Percentiles rank a stretch among this genome's conserved stretches.
Conservation (phyloP, 352 stramenopile genomes). For the Vaucheria bursata region DNA sequence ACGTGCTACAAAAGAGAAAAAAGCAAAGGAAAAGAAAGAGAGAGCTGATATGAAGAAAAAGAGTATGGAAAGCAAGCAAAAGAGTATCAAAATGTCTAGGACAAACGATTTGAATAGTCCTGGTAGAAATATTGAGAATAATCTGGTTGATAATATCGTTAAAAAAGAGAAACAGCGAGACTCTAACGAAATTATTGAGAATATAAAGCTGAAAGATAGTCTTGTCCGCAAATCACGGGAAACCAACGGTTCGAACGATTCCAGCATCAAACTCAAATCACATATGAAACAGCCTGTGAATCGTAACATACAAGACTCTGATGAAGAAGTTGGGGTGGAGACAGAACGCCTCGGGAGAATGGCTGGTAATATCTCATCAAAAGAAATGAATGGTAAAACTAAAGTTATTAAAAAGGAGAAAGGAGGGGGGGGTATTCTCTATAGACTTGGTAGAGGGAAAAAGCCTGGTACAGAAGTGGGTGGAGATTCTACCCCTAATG, state of each 20-base stretch:
- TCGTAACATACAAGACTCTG: not conserved
- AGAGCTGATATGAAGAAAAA: slow-evolving; percentile 45
- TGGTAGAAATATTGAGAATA: not conserved
- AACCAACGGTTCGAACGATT: not conserved
- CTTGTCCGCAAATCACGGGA: slow-evolving; percentile 13
- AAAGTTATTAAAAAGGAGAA: slow-evolving; percentile 17
- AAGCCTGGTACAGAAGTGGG: not conserved
- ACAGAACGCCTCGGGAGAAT: slow-evolving; percentile 15
- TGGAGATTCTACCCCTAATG: not conserved
- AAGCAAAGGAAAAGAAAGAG: slow-evolving; percentile 44
- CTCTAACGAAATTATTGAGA: slow-evolving; percentile 27
- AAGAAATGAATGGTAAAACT: not conserved
- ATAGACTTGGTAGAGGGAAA: not conserved
- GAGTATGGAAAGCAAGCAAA: slow-evolving; percentile 18
- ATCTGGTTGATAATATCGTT: slow-evolving; percentile 37
- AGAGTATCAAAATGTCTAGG: slow-evolving; percentile 13
- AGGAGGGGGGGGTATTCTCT: not conserved
- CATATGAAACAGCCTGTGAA: not conserved
- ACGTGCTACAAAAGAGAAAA: slow-evolving; percentile 28
- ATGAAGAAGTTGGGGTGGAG: slow-evolving; percentile 12
- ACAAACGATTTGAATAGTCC: not conserved
- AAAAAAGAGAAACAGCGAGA: slow-evolving; percentile 45
- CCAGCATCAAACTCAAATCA: not conserved
- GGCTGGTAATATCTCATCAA: slow-evolving; percentile 6
- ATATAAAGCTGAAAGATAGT: slow-evolving; percentile 36